Evolutionary conservation across 1,284 basidiomycete genomes (phyloP), one percentile per base, ranked within the genome.

Genomic region (Coniferiporia sulphurascens): DNA sequence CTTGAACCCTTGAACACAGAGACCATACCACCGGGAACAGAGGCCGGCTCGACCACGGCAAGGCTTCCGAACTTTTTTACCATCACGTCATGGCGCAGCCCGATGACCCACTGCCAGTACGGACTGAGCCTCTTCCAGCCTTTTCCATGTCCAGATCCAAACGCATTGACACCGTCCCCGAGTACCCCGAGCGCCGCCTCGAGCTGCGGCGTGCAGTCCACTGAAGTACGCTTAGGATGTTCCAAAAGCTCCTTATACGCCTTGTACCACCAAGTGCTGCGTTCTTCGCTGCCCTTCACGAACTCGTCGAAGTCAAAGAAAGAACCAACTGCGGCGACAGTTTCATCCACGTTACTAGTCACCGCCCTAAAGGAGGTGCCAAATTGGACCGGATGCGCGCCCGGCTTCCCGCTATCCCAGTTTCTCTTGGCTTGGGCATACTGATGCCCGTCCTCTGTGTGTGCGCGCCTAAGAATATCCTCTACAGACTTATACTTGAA

Each of bases 21-120:
- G 6, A 78, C 73, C 70, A 78, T 71, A 15, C 74, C 76, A 17
- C 76, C 70, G 44, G 76, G 77, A 55, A 79, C 77, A 63, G 77
- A 65, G 17, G 67, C 70, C 19, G 72, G 66, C 61, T 78, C 75
- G 17, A 79, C 76, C 10, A 72, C 67, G 43, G 76, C 72, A 53
- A 77, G 62, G n/a, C 71, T 67, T 1, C 77, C 77, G 63, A 77
- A 78, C 56, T 72, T 73, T 56, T 71, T 70, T 22, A 76, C 66
- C n/a, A 78, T 65, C 44, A 75, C 74, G 41, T 74, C 71, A n/a
- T 76, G 74, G 65, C 78, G 76, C 32, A 76, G 62, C 19, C 73
- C 69, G 35, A 74, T 63, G 38, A 76, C 65, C 76, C 77, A 78
- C 27, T 65, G 62, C 61, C 61, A 62, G 48, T 62, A 62, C 44